A percentile compares a stretch with the other conserved stretches of the same genome.
Evolutionary conservation across 2,329 filamentous ascomycete species (phyloP).

Genomic region (Parastagonospora avenae): DNA sequence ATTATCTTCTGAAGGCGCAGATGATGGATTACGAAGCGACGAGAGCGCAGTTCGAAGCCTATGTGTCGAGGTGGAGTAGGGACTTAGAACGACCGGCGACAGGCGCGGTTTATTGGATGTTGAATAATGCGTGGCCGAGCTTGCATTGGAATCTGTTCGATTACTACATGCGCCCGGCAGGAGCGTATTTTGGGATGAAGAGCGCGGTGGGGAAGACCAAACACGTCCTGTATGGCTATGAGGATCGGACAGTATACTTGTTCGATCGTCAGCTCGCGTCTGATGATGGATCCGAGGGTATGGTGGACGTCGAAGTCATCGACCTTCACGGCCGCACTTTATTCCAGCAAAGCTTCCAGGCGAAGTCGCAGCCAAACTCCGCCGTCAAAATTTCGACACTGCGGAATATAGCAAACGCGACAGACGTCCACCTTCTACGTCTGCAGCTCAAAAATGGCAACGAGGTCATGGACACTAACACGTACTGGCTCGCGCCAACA

Average conservation of each 20-base stretch:
- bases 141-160: slow-evolving; percentile 71
- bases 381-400: slow-evolving; percentile 28
- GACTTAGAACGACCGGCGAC: slow-evolving; percentile 58
- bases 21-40: slow-evolving; percentile 70
- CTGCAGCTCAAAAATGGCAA: slow-evolving; percentile 52
- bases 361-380: slow-evolving; percentile 53
- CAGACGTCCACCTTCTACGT: slow-evolving; percentile 57
- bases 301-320: slow-evolving; percentile 57
- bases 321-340: slow-evolving; percentile 54
- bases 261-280: slow-evolving; percentile 59
- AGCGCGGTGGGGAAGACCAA: slow-evolving; percentile 51
- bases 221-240: slow-evolving; percentile 63
- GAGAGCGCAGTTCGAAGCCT: slow-evolving; percentile 64
- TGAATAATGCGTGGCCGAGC: slow-evolving; percentile 68
- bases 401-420: slow-evolving; percentile 36
- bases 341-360: slow-evolving; percentile 26
- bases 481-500: slow-evolving; percentile 62
- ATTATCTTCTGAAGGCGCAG: slow-evolving; percentile 66
- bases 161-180: slow-evolving; percentile 64
- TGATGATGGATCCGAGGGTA: slow-evolving; percentile 35
- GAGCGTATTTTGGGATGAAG: slow-evolving; percentile 66
- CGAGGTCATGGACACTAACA: slow-evolving; percentile 58
- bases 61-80: slow-evolving; percentile 57
- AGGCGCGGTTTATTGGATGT: slow-evolving; percentile 70
- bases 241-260: slow-evolving; percentile 54